These are phyloP conservation scores for Pistacia atlantica DNA, from an alignment of 345 rosid species.

Conservation along the genomic window DNA sequence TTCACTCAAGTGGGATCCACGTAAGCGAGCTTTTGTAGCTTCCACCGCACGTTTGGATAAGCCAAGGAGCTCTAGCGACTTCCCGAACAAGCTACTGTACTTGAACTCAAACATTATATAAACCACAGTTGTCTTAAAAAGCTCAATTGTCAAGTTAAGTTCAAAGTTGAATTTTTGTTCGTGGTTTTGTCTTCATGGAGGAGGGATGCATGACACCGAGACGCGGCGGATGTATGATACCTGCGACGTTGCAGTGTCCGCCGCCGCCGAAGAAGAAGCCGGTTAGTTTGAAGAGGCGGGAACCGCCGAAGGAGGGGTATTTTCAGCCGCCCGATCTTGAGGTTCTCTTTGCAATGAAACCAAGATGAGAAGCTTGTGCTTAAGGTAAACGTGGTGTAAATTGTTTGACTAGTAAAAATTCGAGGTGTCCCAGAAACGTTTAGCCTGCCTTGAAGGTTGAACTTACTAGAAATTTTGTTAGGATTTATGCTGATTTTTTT, in stretches of 20 bases:
- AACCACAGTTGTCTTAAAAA: neutral
- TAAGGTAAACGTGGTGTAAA: neutral
- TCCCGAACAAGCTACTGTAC: slow-evolving; percentile 34
- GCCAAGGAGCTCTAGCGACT: slow-evolving; percentile 22
- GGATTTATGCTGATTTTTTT: no score
- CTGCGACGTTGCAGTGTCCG: slow-evolving; percentile 44
- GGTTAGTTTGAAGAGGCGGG: slow-evolving; percentile 12
- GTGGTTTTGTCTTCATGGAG: slow-evolving; percentile 10
- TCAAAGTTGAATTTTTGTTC: no score
- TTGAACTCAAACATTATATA: neutral
- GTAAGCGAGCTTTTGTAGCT: slow-evolving; percentile 11
- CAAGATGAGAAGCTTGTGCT: slow-evolving; percentile 36
- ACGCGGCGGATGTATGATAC: slow-evolving; percentile 39
- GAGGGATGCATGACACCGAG: slow-evolving; percentile 64
- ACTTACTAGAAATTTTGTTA: neutral
- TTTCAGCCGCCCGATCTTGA: slow-evolving; percentile 81
- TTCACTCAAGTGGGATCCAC: slow-evolving; percentile 4
- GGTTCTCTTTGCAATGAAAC: slow-evolving; percentile 38
- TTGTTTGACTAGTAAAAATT: no score
- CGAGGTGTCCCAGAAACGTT: neutral
- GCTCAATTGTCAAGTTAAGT: neutral
- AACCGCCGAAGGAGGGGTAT: slow-evolving; percentile 59
- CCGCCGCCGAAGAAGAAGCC: slow-evolving; percentile 71
- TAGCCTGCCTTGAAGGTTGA: neutral
- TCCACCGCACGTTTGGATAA: slow-evolving; percentile 35